Evolutionary conservation across 192 early-diverging fungal genomes (phyloP), one percentile per base, ranked within the genome.

Genomic region (Rhizophagus sp.): DNA sequence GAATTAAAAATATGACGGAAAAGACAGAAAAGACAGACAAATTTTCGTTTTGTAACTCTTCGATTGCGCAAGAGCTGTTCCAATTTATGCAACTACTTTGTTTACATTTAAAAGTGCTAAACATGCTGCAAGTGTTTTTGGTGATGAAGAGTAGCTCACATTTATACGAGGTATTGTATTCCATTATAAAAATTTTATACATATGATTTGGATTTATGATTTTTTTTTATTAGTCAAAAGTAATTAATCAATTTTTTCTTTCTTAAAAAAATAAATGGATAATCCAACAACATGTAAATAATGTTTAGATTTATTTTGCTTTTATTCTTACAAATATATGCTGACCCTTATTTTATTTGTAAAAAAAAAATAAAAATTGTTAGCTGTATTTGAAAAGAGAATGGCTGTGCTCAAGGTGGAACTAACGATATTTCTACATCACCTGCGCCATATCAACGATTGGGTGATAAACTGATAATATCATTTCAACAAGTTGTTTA

Each of bases 381-480:
- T 69, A 50, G 94, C 92, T 67, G 95, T 94, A 52, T 95, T 97
- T 85, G 97, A 98, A 85, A 83, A 98, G 88, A 90, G 97, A 69
- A 90, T 98, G 47, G 96, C 96, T 25, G 94, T 95, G 12, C 88
- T 98, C 24, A 98, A 82, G 93, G 93, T 36, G 97, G 96, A 67
- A 89, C 88, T 36, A 89, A 87, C n/a, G 91, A 93, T 8, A 83
- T 95, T 62, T 86, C 84, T 27, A 83, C 85, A 11, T 85, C 88
- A 4, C 88, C 86, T 12, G 88, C 25, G 89, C 95, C 27, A 88
- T 97, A 27, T 87, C 91, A 49, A 97, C 91, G 11, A 76, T 98
- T 62, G 92, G 92, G 68, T 85, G 90, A 69, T 84, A 86, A 10
- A 96, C 96, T 44, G 94, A 96, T 84, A 98, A 97, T 86, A 96